Base-by-base conservation (phyloP, 768 basidiomycete species). In the Rhizopogon sp. region DNA sequence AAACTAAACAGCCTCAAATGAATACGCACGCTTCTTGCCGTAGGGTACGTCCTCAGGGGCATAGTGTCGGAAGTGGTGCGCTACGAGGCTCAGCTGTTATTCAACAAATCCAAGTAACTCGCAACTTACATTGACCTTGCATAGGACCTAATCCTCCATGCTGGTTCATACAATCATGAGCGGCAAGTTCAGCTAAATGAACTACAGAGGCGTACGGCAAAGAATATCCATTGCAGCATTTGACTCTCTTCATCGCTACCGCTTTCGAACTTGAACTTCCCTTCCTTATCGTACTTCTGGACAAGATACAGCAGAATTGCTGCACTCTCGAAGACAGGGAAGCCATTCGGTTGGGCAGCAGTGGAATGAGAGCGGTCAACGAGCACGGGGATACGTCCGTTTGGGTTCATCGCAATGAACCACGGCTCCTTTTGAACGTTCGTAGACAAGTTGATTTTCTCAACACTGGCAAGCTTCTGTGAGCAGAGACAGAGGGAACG, bases 71-170 rank as follows among this genome's bases (percentile, higher is more conserved):
- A 93, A 94, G 72, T 90, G 87, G 64, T 83, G 80, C 10, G 87
- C 85, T 82, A 63, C 52, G 13, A 35, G 25, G 16, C 43, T 41
- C 29, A 20, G 42, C 22, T 13, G 47, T 53, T 43, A 5, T n/a
- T 31, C 53, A 68, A 65, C 59, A 35, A n/a, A 16, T 9, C 1
- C 5, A 11, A 25, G 20, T 13, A 6, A 13, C 20, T 28, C 22
- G 6, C 2, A 28, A 53, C 51, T 16, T 46, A 68, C 71, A 66
- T 72, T 90, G 88, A 31, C 89, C 88, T 74, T 93, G 89, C 88
- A 92, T 93, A n/a, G 91, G 90, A 28, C 89, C 90, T 22, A 90
- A 69, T 25, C 87, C 90, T 1, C 88, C 90, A 64, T 90, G 88
- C 85, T 89, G 65, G 42, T 46, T 40, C 10, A 14, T 16, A 37